These are phyloP conservation scores for Verticillium nubilum DNA, from an alignment of 2,329 filamentous ascomycete genomes.

Conservation along the genomic window DNA sequence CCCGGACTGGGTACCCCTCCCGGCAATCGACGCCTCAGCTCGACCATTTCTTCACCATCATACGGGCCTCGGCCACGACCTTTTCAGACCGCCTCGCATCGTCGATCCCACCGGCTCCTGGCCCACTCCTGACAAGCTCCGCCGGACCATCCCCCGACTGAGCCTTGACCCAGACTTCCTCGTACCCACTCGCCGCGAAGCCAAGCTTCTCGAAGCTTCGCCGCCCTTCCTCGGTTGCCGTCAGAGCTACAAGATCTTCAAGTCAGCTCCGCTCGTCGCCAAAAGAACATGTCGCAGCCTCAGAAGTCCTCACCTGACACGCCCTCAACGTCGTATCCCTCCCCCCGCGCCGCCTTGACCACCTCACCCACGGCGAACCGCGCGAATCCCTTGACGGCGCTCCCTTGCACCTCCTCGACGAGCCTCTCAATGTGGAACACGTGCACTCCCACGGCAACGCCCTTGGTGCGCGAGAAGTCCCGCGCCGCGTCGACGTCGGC, in stretches of 20 bases:
- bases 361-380: slow-evolving; percentile 16
- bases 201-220: slow-evolving; percentile 20
- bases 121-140: slow-evolving; percentile 1
- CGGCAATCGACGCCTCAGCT: neutral
- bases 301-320: neutral
- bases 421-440: slow-evolving; percentile 29
- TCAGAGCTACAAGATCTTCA: slow-evolving; percentile 16
- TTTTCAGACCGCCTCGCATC: neutral
- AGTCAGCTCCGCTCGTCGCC: neutral
- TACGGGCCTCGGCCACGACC: neutral
- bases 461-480: slow-evolving; percentile 13
- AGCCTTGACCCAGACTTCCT: slow-evolving; percentile 16
- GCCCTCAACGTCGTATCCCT: neutral
- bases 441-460: slow-evolving; percentile 21
- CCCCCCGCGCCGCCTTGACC: slow-evolving; percentile 4
- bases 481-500: slow-evolving; percentile 16
- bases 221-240: slow-evolving; percentile 20
- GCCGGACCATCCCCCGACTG: neutral
- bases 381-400: slow-evolving; percentile 14
- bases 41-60: neutral
- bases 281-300: too few relatives aligned
- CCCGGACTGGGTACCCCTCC: neutral
- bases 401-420: neutral
- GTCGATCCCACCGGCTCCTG: neutral
- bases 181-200: slow-evolving; percentile 21